Conservation (phyloP, 345 rosid species). For the Lenwebbia sp. region DNA sequence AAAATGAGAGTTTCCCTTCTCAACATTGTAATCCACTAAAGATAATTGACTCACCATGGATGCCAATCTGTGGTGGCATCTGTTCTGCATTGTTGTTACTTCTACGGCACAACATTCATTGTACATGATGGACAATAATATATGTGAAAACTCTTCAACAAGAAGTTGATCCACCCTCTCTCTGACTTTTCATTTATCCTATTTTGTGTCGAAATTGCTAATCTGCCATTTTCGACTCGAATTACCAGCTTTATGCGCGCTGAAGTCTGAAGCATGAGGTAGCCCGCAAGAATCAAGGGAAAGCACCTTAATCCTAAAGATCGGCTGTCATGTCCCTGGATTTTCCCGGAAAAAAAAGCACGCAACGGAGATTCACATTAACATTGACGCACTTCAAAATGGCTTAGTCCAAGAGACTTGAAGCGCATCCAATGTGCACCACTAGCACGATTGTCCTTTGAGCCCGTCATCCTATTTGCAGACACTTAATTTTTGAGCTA, state of each 20-base stretch:
- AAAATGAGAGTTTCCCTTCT: slow-evolving; percentile 5
- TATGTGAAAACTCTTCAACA: not conserved
- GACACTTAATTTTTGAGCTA: not conserved
- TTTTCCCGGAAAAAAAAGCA: not conserved
- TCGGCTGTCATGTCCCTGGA: not conserved
- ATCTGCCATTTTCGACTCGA: not conserved
- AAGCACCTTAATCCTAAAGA: not conserved
- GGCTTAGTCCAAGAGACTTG: not conserved
- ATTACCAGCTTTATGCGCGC: too few relatives aligned
- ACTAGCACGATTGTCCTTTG: not conserved
- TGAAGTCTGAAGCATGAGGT: not conserved
- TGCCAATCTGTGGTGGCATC: not conserved
- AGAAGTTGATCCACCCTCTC: not conserved
- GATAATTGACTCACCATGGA: not conserved
- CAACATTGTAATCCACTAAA: not conserved
- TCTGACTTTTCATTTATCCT: not conserved
- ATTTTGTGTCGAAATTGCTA: not conserved
- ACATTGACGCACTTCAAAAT: not conserved
- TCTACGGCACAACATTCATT: not conserved
- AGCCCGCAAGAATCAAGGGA: not conserved
- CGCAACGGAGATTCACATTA: not conserved
- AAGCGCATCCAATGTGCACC: not conserved
- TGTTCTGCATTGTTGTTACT: not conserved
- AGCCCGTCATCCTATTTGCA: not conserved
- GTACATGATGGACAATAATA: not conserved